Conservation (phyloP, 1,284 basidiomycete species). For the Leccinum huronense region DNA sequence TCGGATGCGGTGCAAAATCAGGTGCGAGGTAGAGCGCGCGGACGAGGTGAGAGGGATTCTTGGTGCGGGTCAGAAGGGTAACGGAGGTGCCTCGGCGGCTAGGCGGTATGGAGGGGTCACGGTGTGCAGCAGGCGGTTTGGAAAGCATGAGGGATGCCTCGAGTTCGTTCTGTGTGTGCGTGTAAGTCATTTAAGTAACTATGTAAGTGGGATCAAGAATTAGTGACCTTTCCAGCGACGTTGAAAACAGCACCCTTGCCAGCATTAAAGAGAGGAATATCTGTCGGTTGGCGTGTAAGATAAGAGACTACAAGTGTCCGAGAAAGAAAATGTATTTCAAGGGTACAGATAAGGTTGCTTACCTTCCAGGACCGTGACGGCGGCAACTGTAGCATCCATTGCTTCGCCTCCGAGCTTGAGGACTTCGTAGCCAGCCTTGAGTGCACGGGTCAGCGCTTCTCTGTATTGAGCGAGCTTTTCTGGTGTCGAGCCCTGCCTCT, state of each 20-base stretch:
- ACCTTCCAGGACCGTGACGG: slow-evolving; percentile 75
- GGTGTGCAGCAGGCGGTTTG: slow-evolving; percentile 61
- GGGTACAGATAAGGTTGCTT: neutral
- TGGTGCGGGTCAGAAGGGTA: slow-evolving; percentile 63
- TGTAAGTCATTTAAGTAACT: neutral
- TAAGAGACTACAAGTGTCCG: neutral
- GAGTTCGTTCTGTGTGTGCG: slow-evolving; percentile 61
- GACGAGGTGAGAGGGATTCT: slow-evolving; percentile 73
- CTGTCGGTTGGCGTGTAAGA: slow-evolving; percentile 36
- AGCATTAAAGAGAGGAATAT: slow-evolving; percentile 75
- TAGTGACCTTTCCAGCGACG: slow-evolving; percentile 62
- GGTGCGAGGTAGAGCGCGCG: slow-evolving; percentile 69
- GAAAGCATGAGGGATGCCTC: slow-evolving; percentile 80
- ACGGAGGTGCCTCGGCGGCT: slow-evolving; percentile 61
- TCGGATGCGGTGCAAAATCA: slow-evolving; percentile 57
- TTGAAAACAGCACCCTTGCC: slow-evolving; percentile 83
- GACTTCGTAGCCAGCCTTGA: slow-evolving; percentile 63
- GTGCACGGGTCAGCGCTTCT: slow-evolving; percentile 50
- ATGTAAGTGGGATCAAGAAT: no score
- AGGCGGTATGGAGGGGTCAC: slow-evolving; percentile 48
- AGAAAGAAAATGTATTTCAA: neutral
- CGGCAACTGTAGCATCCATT: slow-evolving; percentile 78
- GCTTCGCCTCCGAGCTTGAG: slow-evolving; percentile 69
- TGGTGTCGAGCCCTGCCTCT: slow-evolving; percentile 56
- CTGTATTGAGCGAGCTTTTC: slow-evolving; percentile 61